Evolutionary conservation across 176 grass and related monocot species (phyloP).

Genomic region (Bromus sterilis): DNA sequence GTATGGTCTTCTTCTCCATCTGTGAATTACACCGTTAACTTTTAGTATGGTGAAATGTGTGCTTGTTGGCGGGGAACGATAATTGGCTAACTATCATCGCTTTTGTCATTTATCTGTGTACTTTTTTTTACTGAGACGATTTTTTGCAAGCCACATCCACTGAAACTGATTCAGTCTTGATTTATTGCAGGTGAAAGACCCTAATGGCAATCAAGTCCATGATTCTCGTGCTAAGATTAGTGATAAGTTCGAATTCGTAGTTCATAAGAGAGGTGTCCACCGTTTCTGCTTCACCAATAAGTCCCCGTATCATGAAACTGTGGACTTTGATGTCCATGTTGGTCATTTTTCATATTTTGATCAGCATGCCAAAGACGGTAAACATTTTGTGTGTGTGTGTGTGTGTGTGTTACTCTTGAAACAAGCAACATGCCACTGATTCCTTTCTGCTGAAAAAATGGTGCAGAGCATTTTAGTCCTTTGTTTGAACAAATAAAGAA

Average conservation of each 20-base stretch:
- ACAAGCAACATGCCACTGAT: background rate
- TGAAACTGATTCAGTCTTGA: slow-evolving; percentile 2
- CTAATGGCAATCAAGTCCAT: slow-evolving; percentile 54
- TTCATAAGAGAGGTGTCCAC: slow-evolving; percentile 71
- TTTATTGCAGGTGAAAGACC: slow-evolving; percentile 60
- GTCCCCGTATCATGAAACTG: slow-evolving; percentile 89
- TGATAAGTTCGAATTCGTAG: slow-evolving; percentile 90
- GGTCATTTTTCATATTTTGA: slow-evolving; percentile 75
- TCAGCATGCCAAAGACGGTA: slow-evolving; percentile 90
- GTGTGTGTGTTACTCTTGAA: background rate
- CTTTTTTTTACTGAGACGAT: background rate
- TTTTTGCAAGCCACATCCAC: background rate
- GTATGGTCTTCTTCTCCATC: slow-evolving; percentile 26
- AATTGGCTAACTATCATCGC: background rate
- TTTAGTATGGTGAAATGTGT: background rate
- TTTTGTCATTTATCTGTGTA: background rate
- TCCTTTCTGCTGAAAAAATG: slow-evolving; percentile 10
- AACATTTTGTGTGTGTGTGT: background rate
- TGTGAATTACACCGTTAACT: background rate
- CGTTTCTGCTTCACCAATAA: slow-evolving; percentile 89
- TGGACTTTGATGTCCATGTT: slow-evolving; percentile 86
- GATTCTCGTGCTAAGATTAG: slow-evolving; percentile 73
- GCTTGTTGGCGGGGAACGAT: background rate
- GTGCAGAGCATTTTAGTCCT: slow-evolving; percentile 77
- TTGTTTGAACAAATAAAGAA: slow-evolving; percentile 90